Conservation (phyloP, 108 stramenopile species). For the Nannochloropsis oceanica region DNA sequence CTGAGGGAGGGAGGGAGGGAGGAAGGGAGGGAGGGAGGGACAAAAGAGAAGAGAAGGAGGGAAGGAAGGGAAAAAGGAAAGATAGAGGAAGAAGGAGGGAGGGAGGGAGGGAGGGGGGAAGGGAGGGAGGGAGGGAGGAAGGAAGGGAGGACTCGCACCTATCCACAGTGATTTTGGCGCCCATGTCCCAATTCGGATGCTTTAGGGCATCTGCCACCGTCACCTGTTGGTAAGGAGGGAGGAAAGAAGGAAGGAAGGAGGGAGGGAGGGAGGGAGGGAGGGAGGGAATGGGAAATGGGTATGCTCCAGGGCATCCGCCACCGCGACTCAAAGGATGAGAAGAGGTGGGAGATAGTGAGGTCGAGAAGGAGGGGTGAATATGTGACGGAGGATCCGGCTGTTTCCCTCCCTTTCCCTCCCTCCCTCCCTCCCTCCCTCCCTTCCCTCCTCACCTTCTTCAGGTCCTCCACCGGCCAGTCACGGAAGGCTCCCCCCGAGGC, state of each 20-base stretch:
- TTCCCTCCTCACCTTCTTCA: conserved; percentile 36
- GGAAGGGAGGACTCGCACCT: not conserved
- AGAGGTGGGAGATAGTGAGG: not conserved
- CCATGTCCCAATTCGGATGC: conserved; percentile 74
- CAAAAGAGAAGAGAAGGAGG: not conserved
- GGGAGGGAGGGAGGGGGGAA: not conserved
- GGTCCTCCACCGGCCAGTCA: conserved; percentile 75
- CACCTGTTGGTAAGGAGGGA: conserved; percentile 2
- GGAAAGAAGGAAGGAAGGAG: not conserved
- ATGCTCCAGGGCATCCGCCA: too few species aligned
- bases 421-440: not conserved
- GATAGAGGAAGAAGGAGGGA: not conserved
- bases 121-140: not conserved
- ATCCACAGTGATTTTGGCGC: conserved; percentile 74
- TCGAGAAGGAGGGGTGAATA: not conserved
- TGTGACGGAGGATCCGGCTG: not conserved
- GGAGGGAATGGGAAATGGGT: too few species aligned
- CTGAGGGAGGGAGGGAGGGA: too few species aligned
- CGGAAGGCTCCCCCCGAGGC: conserved; percentile 90
- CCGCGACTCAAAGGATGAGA: too few species aligned
- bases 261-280: not conserved
- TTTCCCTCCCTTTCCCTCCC: not conserved
- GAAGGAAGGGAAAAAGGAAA: not conserved
- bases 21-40: not conserved
- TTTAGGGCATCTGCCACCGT: conserved; percentile 48